Evolutionary conservation across 352 stramenopile species (phyloP).

Genomic region (Peronospora destructor): DNA sequence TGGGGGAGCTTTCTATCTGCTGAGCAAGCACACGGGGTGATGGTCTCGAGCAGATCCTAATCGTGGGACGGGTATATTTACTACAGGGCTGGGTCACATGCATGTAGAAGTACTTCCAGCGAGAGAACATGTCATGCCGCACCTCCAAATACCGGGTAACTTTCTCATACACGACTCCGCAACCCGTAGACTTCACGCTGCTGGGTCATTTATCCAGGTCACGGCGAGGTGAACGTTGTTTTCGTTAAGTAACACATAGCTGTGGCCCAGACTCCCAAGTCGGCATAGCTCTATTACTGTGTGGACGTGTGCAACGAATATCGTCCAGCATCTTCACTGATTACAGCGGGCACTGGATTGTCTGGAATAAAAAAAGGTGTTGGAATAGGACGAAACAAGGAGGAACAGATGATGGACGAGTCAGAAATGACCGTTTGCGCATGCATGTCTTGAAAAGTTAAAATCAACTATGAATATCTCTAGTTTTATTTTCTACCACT

Average conservation of each 20-base stretch:
- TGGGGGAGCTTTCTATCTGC: conserved; percentile 62
- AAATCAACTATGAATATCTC: too few relatives aligned
- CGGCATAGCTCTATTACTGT: conserved; percentile 92
- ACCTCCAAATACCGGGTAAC: conserved; percentile 93
- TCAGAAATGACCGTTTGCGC: too few relatives aligned
- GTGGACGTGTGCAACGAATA: conserved; percentile 95
- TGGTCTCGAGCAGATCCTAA: conserved; percentile 87
- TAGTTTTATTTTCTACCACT: too few relatives aligned
- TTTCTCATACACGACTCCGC: conserved; percentile 87
- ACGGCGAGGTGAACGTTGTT: conserved; percentile 90
- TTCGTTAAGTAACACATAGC: conserved; percentile 92
- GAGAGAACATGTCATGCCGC: conserved; percentile 87
- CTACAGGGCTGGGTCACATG: conserved; percentile 88
- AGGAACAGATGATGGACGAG: too few relatives aligned
- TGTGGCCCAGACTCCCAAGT: conserved; percentile 88
- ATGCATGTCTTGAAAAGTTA: too few relatives aligned
- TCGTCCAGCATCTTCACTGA: too few relatives aligned
- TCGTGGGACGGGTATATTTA: conserved; percentile 80
- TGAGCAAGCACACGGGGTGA: conserved; percentile 90
- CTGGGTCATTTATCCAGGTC: conserved; percentile 90
- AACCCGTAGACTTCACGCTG: conserved; percentile 90
- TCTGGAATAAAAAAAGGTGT: too few relatives aligned
- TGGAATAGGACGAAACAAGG: too few relatives aligned
- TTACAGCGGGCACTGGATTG: too few relatives aligned
- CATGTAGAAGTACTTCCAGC: conserved; percentile 88